Conservation (phyloP, 129 eudicot species). For the Flaveria robusta region DNA sequence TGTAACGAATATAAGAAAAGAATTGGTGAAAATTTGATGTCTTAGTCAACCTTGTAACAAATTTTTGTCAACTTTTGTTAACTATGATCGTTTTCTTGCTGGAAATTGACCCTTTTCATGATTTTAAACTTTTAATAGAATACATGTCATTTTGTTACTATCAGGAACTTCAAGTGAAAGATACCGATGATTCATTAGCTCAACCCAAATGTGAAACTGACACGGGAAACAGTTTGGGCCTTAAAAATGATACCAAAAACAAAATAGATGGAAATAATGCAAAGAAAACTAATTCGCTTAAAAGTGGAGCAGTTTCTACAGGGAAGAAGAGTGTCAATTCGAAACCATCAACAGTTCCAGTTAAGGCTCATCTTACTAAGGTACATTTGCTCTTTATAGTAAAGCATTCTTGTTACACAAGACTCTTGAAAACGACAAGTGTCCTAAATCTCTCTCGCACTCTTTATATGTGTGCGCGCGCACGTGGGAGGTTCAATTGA, state of each 20-base stretch:
- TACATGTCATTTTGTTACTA: not conserved
- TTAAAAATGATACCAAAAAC: conserved; percentile 49
- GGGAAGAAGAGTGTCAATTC: conserved; percentile 49
- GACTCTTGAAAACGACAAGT: not conserved
- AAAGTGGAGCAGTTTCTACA: conserved; percentile 48
- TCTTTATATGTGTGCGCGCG: not conserved
- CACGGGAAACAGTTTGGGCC: conserved; percentile 31
- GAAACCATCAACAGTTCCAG: conserved; percentile 43
- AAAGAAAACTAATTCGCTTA: conserved; percentile 34
- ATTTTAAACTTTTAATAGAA: too few species aligned
- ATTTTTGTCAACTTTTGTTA: not conserved
- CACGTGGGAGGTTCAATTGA: not conserved
- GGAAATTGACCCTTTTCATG: not conserved
- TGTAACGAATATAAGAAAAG: not conserved
- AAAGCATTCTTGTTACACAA: not conserved
- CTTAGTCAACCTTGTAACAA: not conserved
- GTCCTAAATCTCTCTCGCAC: not conserved
- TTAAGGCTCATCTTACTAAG: conserved; percentile 43
- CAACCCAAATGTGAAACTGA: conserved; percentile 39
- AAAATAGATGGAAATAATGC: conserved; percentile 38
- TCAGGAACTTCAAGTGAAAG: conserved; percentile 62
- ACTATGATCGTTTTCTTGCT: not conserved
- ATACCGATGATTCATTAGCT: conserved; percentile 21
- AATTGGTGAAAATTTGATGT: not conserved
- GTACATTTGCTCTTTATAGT: conserved; percentile 21